These are phyloP conservation scores for Centaurea solstitialis DNA, from an alignment of 129 eudicot genomes.

Conservation along the genomic window DNA sequence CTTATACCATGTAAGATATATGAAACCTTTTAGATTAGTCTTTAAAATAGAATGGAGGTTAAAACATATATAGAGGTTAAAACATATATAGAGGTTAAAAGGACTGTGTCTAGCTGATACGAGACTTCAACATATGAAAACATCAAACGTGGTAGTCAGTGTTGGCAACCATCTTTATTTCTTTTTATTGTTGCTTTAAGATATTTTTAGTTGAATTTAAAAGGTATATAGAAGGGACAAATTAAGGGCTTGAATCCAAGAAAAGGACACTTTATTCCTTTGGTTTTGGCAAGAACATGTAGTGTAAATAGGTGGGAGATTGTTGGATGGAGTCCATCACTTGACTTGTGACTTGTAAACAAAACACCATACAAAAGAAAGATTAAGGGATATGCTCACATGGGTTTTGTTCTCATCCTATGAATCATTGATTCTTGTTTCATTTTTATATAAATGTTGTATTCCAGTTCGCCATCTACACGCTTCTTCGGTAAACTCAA, in stretches of 20 bases:
- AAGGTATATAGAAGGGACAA: conserved; percentile 5
- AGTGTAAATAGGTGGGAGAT: conserved; percentile 18
- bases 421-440: conserved; percentile 18
- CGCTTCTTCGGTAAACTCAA: background rate
- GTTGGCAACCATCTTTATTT: conserved; percentile 8
- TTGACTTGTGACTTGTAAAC: conserved; percentile 27
- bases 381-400: conserved; percentile 28
- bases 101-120: background rate
- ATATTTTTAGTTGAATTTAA: background rate
- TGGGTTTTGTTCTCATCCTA: conserved; percentile 29
- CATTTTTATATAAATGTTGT: background rate
- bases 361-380: conserved; percentile 29
- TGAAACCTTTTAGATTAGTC: background rate
- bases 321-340: conserved; percentile 19
- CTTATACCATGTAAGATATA: background rate
- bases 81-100: background rate
- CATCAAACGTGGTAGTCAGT: background rate
- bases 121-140: background rate
- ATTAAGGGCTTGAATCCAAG: conserved; percentile 24
- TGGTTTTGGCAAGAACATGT: conserved; percentile 27
- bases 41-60: background rate
- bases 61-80: background rate
- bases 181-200: background rate
- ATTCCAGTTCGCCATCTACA: background rate
- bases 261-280: conserved; percentile 23